These are phyloP conservation scores for Rhodotorula taiwanensis DNA, from an alignment of 768 basidiomycete species.

Conservation along the genomic window DNA sequence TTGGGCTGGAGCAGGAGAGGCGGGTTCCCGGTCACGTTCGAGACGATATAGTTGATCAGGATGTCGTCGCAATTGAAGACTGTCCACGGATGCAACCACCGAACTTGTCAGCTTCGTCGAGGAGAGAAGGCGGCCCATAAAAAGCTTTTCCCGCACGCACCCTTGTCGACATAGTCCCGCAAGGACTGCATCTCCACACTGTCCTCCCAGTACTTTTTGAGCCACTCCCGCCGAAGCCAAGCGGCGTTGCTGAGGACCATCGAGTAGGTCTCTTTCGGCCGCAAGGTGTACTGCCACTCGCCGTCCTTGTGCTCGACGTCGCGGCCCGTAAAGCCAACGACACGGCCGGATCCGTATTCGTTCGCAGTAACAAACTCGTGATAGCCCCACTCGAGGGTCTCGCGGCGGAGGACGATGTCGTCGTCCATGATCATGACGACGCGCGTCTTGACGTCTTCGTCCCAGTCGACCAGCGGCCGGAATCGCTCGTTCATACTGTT, in stretches of 20 bases:
- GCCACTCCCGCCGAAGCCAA: conserved; percentile 30
- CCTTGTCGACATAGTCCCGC: conserved; percentile 32
- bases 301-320: conserved; percentile 13
- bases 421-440: conserved; percentile 38
- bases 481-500: conserved; percentile 40
- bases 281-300: conserved; percentile 19
- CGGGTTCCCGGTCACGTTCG: conserved; percentile 28
- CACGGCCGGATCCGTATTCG: conserved; percentile 2
- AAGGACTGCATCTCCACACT: conserved; percentile 12
- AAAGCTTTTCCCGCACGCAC: conserved; percentile 3
- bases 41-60: conserved; percentile 38
- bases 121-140: neutral
- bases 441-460: conserved; percentile 18
- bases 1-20: conserved; percentile 37
- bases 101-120: neutral
- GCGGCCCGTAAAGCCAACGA: conserved; percentile 34
- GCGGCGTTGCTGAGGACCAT: conserved; percentile 37
- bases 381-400: conserved; percentile 36
- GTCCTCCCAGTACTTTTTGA: conserved; percentile 33
- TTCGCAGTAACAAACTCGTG: conserved; percentile 24
- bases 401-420: conserved; percentile 29
- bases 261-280: conserved; percentile 25
- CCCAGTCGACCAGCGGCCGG: conserved; percentile 24
- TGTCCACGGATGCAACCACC: neutral
- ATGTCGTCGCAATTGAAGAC: conserved; percentile 40